These are phyloP conservation scores for Gypsophila paniculata DNA, from an alignment of 179 eudicot genomes.

Conservation along the genomic window DNA sequence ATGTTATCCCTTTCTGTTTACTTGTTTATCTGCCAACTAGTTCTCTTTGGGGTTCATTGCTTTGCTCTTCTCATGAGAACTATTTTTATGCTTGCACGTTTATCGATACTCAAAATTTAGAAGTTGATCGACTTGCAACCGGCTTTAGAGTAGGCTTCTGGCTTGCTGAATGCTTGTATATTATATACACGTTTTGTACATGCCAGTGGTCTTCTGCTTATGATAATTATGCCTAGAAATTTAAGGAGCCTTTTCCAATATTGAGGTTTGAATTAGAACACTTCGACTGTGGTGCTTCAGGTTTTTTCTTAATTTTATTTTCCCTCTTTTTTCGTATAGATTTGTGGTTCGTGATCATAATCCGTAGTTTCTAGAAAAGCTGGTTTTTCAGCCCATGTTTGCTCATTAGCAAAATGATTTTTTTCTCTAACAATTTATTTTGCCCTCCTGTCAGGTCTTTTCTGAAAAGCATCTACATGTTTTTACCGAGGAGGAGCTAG, in stretches of 20 bases:
- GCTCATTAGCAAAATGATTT: not conserved
- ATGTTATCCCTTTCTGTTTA: not conserved
- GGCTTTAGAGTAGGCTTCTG: not conserved
- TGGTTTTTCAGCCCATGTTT: not conserved
- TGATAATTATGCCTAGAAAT: not conserved
- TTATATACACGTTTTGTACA: not conserved
- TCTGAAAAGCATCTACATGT: constrained; percentile 60
- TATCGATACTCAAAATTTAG: not conserved
- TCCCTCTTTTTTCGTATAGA: no score
- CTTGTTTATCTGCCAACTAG: not conserved
- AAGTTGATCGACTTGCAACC: not conserved
- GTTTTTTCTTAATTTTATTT: no score
- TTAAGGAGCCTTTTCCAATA: not conserved
- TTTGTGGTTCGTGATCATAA: not conserved
- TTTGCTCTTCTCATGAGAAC: not conserved
- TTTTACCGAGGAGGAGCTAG: constrained; percentile 82
- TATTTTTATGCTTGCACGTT: not conserved
- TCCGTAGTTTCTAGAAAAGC: not conserved
- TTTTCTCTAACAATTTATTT: not conserved
- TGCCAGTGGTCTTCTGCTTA: not conserved
- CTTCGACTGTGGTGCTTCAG: constrained; percentile 2
- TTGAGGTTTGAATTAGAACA: not conserved
- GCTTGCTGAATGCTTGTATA: not conserved
- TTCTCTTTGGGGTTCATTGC: not conserved
- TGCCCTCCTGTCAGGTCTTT: constrained; percentile 53